A percentile compares a stretch with the other conserved stretches of the same genome.
These are phyloP conservation scores for Orbilia brochopaga DNA, from an alignment of 2,329 filamentous ascomycete species.

Conservation along the genomic window DNA sequence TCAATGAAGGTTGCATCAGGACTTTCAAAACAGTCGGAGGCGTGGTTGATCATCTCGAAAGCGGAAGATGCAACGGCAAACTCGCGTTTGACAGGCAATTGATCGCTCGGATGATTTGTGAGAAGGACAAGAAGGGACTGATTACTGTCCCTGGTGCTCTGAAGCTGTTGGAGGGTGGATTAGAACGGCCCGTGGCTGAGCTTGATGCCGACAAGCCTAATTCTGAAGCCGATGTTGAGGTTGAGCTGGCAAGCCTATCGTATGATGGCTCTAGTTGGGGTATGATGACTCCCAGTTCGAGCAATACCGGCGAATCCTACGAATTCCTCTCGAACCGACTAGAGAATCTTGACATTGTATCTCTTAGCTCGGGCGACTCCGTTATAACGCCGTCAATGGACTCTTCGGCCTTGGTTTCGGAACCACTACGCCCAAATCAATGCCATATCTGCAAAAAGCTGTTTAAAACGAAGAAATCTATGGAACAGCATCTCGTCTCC, in stretches of 20 bases:
- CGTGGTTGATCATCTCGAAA: constrained; percentile 9
- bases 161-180: constrained; percentile 6
- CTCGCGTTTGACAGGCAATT: neutral
- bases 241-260: constrained; percentile 8
- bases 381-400: constrained; percentile 6
- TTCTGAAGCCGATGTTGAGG: constrained; percentile 3
- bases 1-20: neutral
- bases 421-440: constrained; percentile 13
- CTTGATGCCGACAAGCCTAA: constrained; percentile 4
- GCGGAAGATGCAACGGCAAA: constrained; percentile 1
- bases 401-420: constrained; percentile 9
- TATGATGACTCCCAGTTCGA: constrained; percentile 9
- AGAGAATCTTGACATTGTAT: constrained; percentile 9
- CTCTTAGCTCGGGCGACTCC: constrained; percentile 7
- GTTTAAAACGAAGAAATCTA: neutral
- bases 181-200: constrained; percentile 3
- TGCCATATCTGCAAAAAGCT: constrained; percentile 7
- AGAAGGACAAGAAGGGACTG: constrained; percentile 5
- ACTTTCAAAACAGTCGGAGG: constrained; percentile 5
- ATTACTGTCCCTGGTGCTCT: constrained; percentile 10
- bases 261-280: constrained; percentile 5
- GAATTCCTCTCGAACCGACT: constrained; percentile 5
- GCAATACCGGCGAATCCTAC: constrained; percentile 2
- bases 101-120: constrained; percentile 10
- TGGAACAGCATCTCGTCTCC: neutral